Conservation (phyloP, 495 filamentous ascomycete genomes). For the Podospora australis region DNA sequence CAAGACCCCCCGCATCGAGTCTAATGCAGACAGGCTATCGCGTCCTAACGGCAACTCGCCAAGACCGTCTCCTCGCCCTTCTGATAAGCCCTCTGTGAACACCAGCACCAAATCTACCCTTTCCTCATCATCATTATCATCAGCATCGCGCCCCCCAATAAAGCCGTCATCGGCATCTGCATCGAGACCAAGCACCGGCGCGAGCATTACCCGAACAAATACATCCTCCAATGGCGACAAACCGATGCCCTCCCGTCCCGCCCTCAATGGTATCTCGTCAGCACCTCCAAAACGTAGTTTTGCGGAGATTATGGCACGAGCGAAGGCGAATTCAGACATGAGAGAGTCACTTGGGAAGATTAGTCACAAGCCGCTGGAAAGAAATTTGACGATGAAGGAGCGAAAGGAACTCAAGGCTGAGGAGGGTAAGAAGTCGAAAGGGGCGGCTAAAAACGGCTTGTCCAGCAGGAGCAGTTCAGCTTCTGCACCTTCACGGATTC, state of each 20-base stretch:
- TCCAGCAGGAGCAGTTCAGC: slow-evolving; percentile 19
- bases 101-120: too few species aligned
- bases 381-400: slow-evolving; percentile 38
- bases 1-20: slow-evolving; percentile 28
- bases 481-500: slow-evolving; percentile 16
- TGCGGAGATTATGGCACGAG: slow-evolving; percentile 62
- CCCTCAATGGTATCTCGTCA: slow-evolving; percentile 19
- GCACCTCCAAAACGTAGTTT: slow-evolving; percentile 61
- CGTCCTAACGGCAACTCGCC: slow-evolving; percentile 12
- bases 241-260: not conserved
- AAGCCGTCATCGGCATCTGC: slow-evolving; percentile 13
- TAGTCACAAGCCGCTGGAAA: slow-evolving; percentile 49
- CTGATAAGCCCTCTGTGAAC: slow-evolving; percentile 7
- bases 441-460: slow-evolving; percentile 2
- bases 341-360: slow-evolving; percentile 47
- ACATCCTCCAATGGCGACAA: slow-evolving; percentile 2
- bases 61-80: slow-evolving; percentile 13
- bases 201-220: not conserved
- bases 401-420: slow-evolving; percentile 37
- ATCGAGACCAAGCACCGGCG: not conserved
- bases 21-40: slow-evolving; percentile 9
- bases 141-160: slow-evolving; percentile 1
- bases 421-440: slow-evolving; percentile 19
- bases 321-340: slow-evolving; percentile 45
- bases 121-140: not conserved